phyloP scores from a whole-genome alignment of 2,329 filamentous ascomycete genomes.

The Exophiala spinifera region DNA sequence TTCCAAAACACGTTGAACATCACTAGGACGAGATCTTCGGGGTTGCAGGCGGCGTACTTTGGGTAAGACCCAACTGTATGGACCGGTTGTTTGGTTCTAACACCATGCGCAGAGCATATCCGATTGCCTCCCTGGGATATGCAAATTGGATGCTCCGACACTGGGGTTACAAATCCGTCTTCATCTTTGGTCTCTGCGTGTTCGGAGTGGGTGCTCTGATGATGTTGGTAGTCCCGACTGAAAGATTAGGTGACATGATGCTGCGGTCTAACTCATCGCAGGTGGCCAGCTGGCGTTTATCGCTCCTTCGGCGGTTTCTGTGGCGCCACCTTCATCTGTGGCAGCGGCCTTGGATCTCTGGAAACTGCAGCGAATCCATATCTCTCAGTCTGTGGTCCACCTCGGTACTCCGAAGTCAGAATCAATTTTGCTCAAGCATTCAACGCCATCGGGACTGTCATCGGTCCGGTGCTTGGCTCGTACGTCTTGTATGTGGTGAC shows the following conservation, averaged over 20 bases:
- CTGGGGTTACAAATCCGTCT: slow-evolving; percentile 75
- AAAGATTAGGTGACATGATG: too few relatives aligned
- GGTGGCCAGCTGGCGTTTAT: slow-evolving; percentile 72
- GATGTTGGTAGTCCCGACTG: slow-evolving; percentile 44
- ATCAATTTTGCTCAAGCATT: slow-evolving; percentile 75
- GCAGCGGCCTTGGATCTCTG: slow-evolving; percentile 67
- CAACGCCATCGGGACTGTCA: slow-evolving; percentile 70
- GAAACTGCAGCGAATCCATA: slow-evolving; percentile 77
- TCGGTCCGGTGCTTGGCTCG: slow-evolving; percentile 69
- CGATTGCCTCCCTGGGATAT: slow-evolving; percentile 52
- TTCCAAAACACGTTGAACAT: slow-evolving; percentile 56
- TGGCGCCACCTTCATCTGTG: slow-evolving; percentile 64
- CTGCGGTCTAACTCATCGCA: not conserved
- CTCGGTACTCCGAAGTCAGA: slow-evolving; percentile 66
- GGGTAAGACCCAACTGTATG: slow-evolving; percentile 34
- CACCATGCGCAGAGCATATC: slow-evolving; percentile 44
- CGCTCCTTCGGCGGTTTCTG: slow-evolving; percentile 72
- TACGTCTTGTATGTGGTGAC: slow-evolving; percentile 14
- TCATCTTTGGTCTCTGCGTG: slow-evolving; percentile 68
- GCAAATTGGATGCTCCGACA: slow-evolving; percentile 62
- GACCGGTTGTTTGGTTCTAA: not conserved
- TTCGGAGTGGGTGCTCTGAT: slow-evolving; percentile 73
- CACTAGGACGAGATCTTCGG: slow-evolving; percentile 55
- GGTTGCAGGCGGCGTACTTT: slow-evolving; percentile 63
- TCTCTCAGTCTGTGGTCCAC: slow-evolving; percentile 70